A percentile compares a stretch with the other conserved stretches of the same genome.
These are phyloP conservation scores for Cladosporium phlei DNA, from an alignment of 2,329 filamentous ascomycete species.

Conservation along the genomic window DNA sequence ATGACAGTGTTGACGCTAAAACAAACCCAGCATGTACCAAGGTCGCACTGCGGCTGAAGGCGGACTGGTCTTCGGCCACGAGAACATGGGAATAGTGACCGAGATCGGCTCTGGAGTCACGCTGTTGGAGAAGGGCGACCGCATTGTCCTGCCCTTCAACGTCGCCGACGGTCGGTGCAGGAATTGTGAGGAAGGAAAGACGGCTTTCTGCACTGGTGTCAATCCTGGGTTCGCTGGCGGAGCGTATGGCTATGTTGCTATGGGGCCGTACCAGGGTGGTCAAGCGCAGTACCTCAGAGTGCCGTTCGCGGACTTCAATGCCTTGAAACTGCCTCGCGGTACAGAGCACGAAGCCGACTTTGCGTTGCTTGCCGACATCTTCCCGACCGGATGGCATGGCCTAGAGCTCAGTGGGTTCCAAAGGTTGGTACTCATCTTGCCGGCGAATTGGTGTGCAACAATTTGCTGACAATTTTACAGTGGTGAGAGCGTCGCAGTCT, in stretches of 20 bases:
- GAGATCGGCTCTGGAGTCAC: conserved; percentile 56
- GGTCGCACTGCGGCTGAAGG: conserved; percentile 58
- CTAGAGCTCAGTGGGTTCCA: conserved; percentile 55
- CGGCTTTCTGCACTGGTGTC: conserved; percentile 59
- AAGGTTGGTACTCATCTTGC: no score
- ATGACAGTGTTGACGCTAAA: conserved; percentile 27
- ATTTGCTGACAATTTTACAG: no score
- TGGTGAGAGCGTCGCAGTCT: conserved; percentile 60
- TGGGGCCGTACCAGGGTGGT: conserved; percentile 48
- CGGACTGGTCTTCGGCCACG: conserved; percentile 60
- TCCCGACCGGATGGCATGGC: conserved; percentile 53
- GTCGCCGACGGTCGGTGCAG: conserved; percentile 59
- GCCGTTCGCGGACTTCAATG: conserved; percentile 64
- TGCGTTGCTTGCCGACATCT: conserved; percentile 48
- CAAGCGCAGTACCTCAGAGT: conserved; percentile 62
- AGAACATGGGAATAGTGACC: conserved; percentile 39
- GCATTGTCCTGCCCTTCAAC: conserved; percentile 63
- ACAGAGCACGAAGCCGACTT: conserved; percentile 60
- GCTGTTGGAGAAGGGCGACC: conserved; percentile 57
- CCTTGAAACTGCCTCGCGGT: conserved; percentile 56
- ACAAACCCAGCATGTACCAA: conserved; percentile 55
- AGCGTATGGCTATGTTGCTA: conserved; percentile 55
- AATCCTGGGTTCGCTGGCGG: conserved; percentile 58
- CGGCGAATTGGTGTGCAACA: no score
- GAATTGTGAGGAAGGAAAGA: conserved; percentile 61